Evolutionary conservation across 768 basidiomycete genomes (phyloP).

Genomic region (Calocera viscosa): DNA sequence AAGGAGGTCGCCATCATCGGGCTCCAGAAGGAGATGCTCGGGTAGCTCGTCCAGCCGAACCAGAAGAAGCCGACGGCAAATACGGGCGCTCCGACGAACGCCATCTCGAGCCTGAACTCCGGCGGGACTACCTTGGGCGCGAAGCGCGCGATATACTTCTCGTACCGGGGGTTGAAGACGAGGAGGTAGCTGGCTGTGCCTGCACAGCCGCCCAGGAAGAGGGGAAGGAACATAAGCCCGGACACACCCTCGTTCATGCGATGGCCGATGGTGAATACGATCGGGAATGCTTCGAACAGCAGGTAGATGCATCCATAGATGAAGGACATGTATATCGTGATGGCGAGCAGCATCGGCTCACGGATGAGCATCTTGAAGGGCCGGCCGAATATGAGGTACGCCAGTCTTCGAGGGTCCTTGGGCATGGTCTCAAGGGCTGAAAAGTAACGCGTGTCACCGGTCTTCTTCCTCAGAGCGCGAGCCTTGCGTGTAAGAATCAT

Average conservation of each 20-base stretch:
- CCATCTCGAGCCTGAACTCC: slow-evolving; percentile 19
- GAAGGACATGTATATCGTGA: slow-evolving; percentile 19
- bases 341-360: slow-evolving; percentile 23
- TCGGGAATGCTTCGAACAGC: slow-evolving; percentile 26
- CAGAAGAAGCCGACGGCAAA: slow-evolving; percentile 20
- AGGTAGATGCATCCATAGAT: slow-evolving; percentile 22
- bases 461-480: slow-evolving; percentile 25
- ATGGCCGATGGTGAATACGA: slow-evolving; percentile 23
- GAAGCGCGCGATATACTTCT: slow-evolving; percentile 11
- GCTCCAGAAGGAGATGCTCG: slow-evolving; percentile 11
- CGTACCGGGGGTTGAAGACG: slow-evolving; percentile 21
- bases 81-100: slow-evolving; percentile 14
- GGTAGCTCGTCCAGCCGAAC: slow-evolving; percentile 19
- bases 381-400: slow-evolving; percentile 45
- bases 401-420: slow-evolving; percentile 17
- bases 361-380: slow-evolving; percentile 31
- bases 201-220: slow-evolving; percentile 18
- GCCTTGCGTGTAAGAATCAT: slow-evolving; percentile 27
- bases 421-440: slow-evolving; percentile 23
- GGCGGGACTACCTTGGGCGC: slow-evolving; percentile 18
- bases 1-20: slow-evolving; percentile 20
- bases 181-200: slow-evolving; percentile 12
- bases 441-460: slow-evolving; percentile 26
- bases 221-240: slow-evolving; percentile 24
- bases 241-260: slow-evolving; percentile 23